Evolutionary conservation across 2,329 filamentous ascomycete genomes (phyloP).

Genomic region (Fragosphaeria purpurea): DNA sequence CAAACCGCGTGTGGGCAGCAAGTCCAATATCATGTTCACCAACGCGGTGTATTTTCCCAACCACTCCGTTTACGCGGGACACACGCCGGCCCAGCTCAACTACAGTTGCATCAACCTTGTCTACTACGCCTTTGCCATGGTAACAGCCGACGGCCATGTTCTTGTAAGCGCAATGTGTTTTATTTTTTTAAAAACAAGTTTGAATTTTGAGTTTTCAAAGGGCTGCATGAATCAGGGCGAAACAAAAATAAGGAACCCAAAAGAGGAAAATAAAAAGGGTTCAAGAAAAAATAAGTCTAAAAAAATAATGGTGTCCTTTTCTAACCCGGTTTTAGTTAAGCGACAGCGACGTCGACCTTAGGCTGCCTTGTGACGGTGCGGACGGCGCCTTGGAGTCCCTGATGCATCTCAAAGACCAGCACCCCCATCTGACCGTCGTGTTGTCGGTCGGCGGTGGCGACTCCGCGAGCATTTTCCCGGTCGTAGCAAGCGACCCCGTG

Average conservation of each 20-base stretch:
- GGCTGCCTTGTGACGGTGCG: slow-evolving; percentile 61
- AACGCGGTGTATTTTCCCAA: slow-evolving; percentile 85
- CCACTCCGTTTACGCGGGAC: slow-evolving; percentile 59
- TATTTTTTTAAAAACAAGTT: too few species aligned
- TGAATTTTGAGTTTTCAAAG: too few species aligned
- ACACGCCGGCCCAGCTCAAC: slow-evolving; percentile 64
- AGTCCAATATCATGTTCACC: slow-evolving; percentile 44
- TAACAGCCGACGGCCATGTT: slow-evolving; percentile 61
- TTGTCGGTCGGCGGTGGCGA: slow-evolving; percentile 63
- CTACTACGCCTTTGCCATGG: slow-evolving; percentile 73
- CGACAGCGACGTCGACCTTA: slow-evolving; percentile 67
- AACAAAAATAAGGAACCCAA: too few species aligned
- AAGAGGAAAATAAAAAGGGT: too few species aligned
- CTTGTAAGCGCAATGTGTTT: slow-evolving; percentile 47
- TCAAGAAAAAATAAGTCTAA: too few species aligned
- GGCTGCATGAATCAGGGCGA: too few species aligned
- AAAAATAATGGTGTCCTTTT: slow-evolving; percentile 3
- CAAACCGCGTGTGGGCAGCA: slow-evolving; percentile 33
- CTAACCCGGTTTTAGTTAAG: slow-evolving; percentile 46
- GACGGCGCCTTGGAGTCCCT: slow-evolving; percentile 64
- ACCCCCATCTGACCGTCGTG: slow-evolving; percentile 63
- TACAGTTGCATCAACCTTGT: slow-evolving; percentile 70
- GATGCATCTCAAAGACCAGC: slow-evolving; percentile 59
- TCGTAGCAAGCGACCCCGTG: slow-evolving; percentile 51
- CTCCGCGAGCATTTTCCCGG: slow-evolving; percentile 57